A percentile compares a stretch with the other conserved stretches of the same genome.
phyloP scores from a whole-genome alignment of 108 stramenopile genomes.

The Pseudonitzschia delicatissima region DNA sequence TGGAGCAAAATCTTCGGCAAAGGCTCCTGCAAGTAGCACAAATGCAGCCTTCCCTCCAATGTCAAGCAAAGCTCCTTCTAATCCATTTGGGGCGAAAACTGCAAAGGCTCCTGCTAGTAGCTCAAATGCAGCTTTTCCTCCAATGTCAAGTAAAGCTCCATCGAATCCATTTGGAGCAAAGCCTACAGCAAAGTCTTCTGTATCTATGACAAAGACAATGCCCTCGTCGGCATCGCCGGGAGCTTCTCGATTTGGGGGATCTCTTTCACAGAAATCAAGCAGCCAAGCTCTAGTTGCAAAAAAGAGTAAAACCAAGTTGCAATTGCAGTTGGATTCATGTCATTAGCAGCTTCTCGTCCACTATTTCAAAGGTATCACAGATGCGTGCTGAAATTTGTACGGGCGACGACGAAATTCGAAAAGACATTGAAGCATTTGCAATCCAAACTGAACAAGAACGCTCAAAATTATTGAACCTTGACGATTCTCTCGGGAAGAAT shows the following conservation, averaged over 20 bases:
- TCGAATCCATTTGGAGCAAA: conserved; percentile 34
- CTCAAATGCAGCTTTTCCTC: conserved; percentile 39
- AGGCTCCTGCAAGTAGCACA: not conserved
- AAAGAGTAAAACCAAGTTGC: not conserved
- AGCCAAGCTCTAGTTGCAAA: too few species aligned
- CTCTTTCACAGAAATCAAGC: not conserved
- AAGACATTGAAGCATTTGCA: conserved; percentile 13
- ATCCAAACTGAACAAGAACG: conserved; percentile 10
- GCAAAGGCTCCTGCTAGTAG: not conserved
- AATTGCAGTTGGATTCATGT: conserved; percentile 14
- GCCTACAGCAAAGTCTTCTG: not conserved
- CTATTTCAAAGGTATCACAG: conserved; percentile 8
- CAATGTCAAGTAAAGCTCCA: conserved; percentile 54
- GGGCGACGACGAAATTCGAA: conserved; percentile 8
- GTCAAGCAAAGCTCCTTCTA: conserved; percentile 47
- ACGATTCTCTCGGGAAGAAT: conserved; percentile 8
- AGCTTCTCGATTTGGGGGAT: not conserved
- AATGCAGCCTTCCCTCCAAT: conserved; percentile 38
- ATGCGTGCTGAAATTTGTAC: not conserved
- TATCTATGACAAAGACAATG: not conserved
- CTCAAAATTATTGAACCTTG: conserved; percentile 5
- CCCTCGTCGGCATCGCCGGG: not conserved
- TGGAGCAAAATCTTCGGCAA: not conserved
- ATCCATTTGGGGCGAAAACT: conserved; percentile 32
- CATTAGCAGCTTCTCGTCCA: not conserved